Base-by-base conservation (phyloP, 1,284 basidiomycete species). In the Pterulicium gracile region DNA sequence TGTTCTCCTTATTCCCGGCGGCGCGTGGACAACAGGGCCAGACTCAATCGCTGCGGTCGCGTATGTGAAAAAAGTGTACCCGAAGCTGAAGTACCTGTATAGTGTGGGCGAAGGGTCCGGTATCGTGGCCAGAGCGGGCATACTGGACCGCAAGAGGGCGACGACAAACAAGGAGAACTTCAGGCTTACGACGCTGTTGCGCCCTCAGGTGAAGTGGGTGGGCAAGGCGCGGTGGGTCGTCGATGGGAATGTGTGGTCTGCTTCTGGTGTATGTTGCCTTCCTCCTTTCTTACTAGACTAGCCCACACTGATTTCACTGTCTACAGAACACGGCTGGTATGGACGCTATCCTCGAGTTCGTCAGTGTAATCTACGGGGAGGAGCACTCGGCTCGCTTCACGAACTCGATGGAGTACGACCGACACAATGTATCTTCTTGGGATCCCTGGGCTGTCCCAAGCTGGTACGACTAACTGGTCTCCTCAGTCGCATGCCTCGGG, bases 211-310 rank as follows among this genome's bases (percentile, higher is more conserved):
- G 17, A 45, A 51, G 2, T 63, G 62, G 64, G 55, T 61, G 7
- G 51, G 54, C 10, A 57, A 56, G 20, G 63, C 63, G 13, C 54
- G 63, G 17, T 65, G 60, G 59, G 62, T 63, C 24, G 56, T 56
- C 1, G 63, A 65, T 43, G 62, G 62, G 5, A 62, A 61, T 17
- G 43, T 58, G 34, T 65, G 63, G 62, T 62, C 61, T 2, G 54
- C 56, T 23, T 57, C 57, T 19, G 63, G 63, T 20, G 60, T 64
- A 17, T 17, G 19, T n/a, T 7, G 7, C n/a, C n/a, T n/a, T n/a
- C n/a, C n/a, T n/a, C n/a, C n/a, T n/a, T n/a, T n/a, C n/a, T 10
- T 10, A 10, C 18, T 19, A 20, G 7, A 7, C 10, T 10, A 15
- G 39, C 13, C 10, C 19, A 41, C 19, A 19, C 19, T 17, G 7